Evolutionary conservation across 2,329 filamentous ascomycete species (phyloP).

Genomic region (Exophiala sideris): DNA sequence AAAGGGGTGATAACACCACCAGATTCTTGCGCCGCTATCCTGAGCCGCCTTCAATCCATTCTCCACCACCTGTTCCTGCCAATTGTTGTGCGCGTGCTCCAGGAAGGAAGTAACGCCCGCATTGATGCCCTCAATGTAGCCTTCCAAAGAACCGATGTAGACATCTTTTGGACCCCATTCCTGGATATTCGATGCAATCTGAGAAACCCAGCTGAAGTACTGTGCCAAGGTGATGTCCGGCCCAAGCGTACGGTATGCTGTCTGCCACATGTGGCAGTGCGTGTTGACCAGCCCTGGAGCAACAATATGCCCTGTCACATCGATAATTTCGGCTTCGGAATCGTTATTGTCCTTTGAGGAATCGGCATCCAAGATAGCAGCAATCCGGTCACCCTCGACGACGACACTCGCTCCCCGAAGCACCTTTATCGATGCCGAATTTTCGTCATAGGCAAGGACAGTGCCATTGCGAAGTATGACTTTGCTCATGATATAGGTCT

Average conservation of each 20-base stretch:
- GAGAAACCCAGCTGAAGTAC: constrained; percentile 39
- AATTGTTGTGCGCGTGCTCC: constrained; percentile 33
- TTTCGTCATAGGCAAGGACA: not conserved
- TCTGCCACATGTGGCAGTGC: constrained; percentile 43
- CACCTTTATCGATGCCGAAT: not conserved
- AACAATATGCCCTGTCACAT: constrained; percentile 33
- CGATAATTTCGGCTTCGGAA: constrained; percentile 26
- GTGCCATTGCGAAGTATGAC: not conserved
- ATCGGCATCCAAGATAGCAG: not conserved
- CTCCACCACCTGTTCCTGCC: constrained; percentile 21
- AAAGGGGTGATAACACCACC: constrained; percentile 18
- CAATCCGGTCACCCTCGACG: not conserved
- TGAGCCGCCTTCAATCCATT: constrained; percentile 28
- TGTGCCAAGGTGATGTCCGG: constrained; percentile 51
- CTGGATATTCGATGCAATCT: constrained; percentile 34
- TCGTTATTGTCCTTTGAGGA: not conserved
- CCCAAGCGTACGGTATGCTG: constrained; percentile 51
- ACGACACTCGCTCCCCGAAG: not conserved
- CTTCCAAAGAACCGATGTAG: constrained; percentile 37
- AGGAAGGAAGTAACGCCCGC: constrained; percentile 26
- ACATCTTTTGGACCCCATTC: constrained; percentile 46
- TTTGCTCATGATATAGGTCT: not conserved
- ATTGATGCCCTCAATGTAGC: constrained; percentile 5
- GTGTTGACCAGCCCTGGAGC: constrained; percentile 32
- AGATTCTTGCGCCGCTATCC: constrained; percentile 24